Evolutionary conservation across 2,329 filamentous ascomycete species (phyloP).

Genomic region (Ceratocystis variospora): DNA sequence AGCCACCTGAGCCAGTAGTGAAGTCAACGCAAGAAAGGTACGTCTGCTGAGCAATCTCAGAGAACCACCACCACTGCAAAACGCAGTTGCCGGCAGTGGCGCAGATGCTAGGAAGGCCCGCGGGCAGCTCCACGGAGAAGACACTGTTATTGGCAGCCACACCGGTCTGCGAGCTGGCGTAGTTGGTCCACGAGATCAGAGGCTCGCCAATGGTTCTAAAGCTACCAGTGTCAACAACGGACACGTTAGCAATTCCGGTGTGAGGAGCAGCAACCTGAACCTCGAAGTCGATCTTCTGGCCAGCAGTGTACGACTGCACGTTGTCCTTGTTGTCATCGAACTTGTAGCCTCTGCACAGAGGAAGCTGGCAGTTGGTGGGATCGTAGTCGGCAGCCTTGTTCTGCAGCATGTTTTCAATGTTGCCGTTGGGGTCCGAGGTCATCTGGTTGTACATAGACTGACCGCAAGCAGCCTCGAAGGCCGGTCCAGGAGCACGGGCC

Average conservation of each 20-base stretch:
- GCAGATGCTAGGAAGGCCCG: conserved; percentile 24
- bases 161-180: conserved; percentile 34
- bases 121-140: conserved; percentile 31
- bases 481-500: conserved; percentile 31
- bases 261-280: conserved; percentile 33
- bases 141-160: conserved; percentile 32
- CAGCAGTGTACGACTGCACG: conserved; percentile 31
- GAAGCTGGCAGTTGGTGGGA: conserved; percentile 21
- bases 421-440: conserved; percentile 28
- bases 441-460: conserved; percentile 28
- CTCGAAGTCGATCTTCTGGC: conserved; percentile 32
- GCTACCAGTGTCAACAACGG: conserved; percentile 39
- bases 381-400: conserved; percentile 20
- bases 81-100: conserved; percentile 26
- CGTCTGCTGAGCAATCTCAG: conserved; percentile 27
- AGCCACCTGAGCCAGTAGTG: conserved; percentile 9
- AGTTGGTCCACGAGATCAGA: conserved; percentile 41
- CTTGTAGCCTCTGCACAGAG: conserved; percentile 35
- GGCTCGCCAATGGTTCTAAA: conserved; percentile 39
- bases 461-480: conserved; percentile 34
- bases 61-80: conserved; percentile 36
- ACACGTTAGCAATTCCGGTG: conserved; percentile 40
- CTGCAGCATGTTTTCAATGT: conserved; percentile 28
- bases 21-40: conserved; percentile 31
- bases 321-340: conserved; percentile 33